phyloP scores from a whole-genome alignment of 2,329 filamentous ascomycete species.

The Dryadomyces quercus-mongolicae region DNA sequence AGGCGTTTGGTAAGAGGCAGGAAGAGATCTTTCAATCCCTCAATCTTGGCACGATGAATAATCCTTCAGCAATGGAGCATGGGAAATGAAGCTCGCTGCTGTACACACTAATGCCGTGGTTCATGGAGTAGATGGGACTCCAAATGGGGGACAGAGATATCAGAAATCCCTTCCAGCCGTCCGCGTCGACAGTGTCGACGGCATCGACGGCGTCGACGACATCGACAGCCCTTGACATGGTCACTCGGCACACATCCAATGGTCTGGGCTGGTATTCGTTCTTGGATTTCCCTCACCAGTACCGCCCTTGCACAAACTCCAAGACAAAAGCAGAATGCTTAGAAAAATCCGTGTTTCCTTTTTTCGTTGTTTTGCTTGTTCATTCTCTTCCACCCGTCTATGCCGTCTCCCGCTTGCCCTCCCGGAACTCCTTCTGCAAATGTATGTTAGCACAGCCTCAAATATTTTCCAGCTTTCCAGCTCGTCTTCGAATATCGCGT shows the following conservation, averaged over 20 bases:
- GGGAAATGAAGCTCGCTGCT: conserved; percentile 33
- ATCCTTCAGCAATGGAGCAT: conserved; percentile 45
- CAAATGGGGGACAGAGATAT: neutral
- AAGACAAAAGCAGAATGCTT: conserved; percentile 3
- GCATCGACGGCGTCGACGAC: too few relatives aligned
- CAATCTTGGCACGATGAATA: conserved; percentile 41
- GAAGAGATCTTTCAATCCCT: conserved; percentile 18
- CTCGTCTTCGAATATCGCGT: conserved; percentile 21
- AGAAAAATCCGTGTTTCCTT: conserved; percentile 3
- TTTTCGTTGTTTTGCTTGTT: conserved; percentile 1
- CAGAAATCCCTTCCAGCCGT: neutral
- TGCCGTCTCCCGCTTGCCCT: conserved; percentile 43
- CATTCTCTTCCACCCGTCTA: conserved; percentile 10
- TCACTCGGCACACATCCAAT: too few relatives aligned
- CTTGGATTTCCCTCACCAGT: conserved; percentile 5
- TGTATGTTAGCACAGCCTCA: conserved; percentile 23
- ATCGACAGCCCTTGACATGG: too few relatives aligned
- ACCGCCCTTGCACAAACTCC: conserved; percentile 8
- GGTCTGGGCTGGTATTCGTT: neutral
- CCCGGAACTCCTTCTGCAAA: conserved; percentile 86
- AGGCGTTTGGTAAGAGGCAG: conserved; percentile 49
- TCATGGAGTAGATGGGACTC: neutral
- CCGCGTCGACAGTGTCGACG: too few relatives aligned
- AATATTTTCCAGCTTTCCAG: neutral
- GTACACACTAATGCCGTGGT: conserved; percentile 47